phyloP scores from a whole-genome alignment of 139 green algal genomes.

The Chlamydomonas eustigma region DNA sequence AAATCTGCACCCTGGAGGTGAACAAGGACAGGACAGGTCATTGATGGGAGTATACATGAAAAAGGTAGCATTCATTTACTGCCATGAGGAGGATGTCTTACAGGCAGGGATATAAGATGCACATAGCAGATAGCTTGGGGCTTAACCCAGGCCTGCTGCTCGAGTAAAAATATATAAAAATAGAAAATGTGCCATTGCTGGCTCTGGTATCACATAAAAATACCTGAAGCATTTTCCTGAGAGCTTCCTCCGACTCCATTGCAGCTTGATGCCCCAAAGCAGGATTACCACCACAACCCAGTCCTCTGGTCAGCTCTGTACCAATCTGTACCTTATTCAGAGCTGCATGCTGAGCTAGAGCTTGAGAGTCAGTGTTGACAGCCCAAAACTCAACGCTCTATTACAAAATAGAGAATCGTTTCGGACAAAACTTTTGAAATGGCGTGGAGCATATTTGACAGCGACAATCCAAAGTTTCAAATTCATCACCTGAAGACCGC shows the following conservation, averaged over 20 bases:
- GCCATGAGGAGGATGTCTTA: neutral
- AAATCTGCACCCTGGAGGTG: constrained; percentile 53
- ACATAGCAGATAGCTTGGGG: too few relatives aligned
- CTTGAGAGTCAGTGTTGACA: constrained; percentile 95
- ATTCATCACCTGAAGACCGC: constrained; percentile 68
- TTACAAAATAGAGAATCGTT: too few relatives aligned
- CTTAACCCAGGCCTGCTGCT: too few relatives aligned
- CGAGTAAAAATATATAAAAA: too few relatives aligned
- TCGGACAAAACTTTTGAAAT: too few relatives aligned
- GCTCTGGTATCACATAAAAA: too few relatives aligned
- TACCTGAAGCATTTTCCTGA: constrained; percentile 54
- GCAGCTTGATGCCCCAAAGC: constrained; percentile 86
- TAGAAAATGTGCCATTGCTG: too few relatives aligned
- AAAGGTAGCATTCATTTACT: too few relatives aligned
- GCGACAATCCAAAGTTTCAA: too few relatives aligned
- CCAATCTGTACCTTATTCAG: constrained; percentile 93
- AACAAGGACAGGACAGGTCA: neutral
- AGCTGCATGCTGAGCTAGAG: constrained; percentile 76
- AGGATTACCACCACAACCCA: constrained; percentile 89
- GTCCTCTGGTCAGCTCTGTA: constrained; percentile 79
- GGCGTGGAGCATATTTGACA: too few relatives aligned
- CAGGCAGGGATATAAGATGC: too few relatives aligned
- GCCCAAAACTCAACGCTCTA: constrained; percentile 92
- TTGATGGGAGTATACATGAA: too few relatives aligned
- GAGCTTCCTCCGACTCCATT: constrained; percentile 75